Conservation (phyloP, 805 yeast genomes). For the Lachancea quebecensis region DNA sequence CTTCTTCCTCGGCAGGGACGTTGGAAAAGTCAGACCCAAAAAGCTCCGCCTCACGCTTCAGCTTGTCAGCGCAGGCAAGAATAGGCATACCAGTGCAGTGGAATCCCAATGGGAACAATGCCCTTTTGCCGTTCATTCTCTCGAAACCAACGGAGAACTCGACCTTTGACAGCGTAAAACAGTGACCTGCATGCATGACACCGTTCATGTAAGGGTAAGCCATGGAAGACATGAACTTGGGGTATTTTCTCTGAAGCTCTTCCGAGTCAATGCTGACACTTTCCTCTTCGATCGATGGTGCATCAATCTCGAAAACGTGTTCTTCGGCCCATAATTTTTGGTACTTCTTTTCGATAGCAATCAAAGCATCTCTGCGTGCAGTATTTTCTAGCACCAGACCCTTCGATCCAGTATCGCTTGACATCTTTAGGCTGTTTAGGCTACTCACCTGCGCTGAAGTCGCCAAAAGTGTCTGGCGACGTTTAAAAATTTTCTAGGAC, state of each 20-base stretch:
- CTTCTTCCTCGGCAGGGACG: conserved; percentile 58
- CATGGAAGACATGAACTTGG: conserved; percentile 88
- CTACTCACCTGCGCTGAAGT: too few species aligned
- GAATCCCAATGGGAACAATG: conserved; percentile 93
- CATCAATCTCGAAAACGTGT: conserved; percentile 77
- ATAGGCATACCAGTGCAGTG: conserved; percentile 99
- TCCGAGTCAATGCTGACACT: conserved; percentile 50
- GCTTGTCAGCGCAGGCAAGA: conserved; percentile 89
- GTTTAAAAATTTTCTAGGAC: not conserved
- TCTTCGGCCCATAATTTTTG: conserved; percentile 85
- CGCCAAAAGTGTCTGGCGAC: not conserved
- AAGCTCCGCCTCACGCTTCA: conserved; percentile 83
- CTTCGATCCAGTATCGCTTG: conserved; percentile 23
- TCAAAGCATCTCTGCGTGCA: conserved; percentile 88
- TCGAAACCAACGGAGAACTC: conserved; percentile 92
- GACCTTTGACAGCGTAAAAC: conserved; percentile 88
- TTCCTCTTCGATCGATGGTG: conserved; percentile 68
- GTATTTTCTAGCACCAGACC: conserved; percentile 50
- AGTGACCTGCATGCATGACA: conserved; percentile 94
- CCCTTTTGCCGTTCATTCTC: conserved; percentile 88
- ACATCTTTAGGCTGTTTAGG: conserved; percentile 12
- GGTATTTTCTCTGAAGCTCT: conserved; percentile 68
- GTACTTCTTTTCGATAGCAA: conserved; percentile 81
- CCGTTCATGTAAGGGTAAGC: conserved; percentile 99
- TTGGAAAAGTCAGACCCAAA: conserved; percentile 78